phyloP scores from a whole-genome alignment of 495 filamentous ascomycete species.

The Stereocaulon alpinum region DNA sequence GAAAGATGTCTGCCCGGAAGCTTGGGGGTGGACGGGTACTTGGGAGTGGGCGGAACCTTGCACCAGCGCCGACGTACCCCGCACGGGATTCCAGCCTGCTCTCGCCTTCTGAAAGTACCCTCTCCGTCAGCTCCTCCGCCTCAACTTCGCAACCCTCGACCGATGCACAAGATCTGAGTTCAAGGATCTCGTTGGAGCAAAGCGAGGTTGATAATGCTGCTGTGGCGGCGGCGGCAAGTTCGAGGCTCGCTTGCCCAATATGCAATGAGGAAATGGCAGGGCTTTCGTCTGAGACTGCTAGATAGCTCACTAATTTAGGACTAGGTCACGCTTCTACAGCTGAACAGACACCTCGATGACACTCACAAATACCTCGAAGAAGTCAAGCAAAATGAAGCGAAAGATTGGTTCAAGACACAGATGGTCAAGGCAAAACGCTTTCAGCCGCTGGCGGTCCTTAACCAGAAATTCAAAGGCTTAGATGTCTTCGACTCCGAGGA shows the following conservation, averaged over 20 bases:
- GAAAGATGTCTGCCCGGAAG: slow-evolving; percentile 67
- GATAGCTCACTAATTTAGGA: slow-evolving; percentile 9
- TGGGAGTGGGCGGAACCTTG: slow-evolving; percentile 67
- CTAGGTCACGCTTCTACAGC: slow-evolving; percentile 78
- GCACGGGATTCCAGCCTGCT: slow-evolving; percentile 43
- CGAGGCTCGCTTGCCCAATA: slow-evolving; percentile 79
- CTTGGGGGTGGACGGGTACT: slow-evolving; percentile 83
- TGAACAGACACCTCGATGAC: slow-evolving; percentile 94
- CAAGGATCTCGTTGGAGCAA: slow-evolving; percentile 47
- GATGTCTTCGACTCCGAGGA: slow-evolving; percentile 95
- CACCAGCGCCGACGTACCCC: slow-evolving; percentile 55
- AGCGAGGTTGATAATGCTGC: slow-evolving; percentile 37
- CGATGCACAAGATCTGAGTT: slow-evolving; percentile 48
- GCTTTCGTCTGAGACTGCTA: slow-evolving; percentile 1
- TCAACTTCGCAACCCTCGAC: slow-evolving; percentile 49
- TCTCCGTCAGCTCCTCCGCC: slow-evolving; percentile 52
- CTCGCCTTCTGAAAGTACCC: slow-evolving; percentile 50
- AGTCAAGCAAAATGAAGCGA: slow-evolving; percentile 89
- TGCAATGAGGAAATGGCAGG: slow-evolving; percentile 92
- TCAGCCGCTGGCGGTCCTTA: slow-evolving; percentile 81
- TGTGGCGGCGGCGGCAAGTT: slow-evolving; percentile 43
- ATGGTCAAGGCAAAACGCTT: slow-evolving; percentile 93
- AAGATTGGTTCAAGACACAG: slow-evolving; percentile 95
- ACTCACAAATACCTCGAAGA: slow-evolving; percentile 88
- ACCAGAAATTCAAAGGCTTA: slow-evolving; percentile 93